Evolutionary conservation across 495 filamentous ascomycete genomes (phyloP).

Genomic region (Lasiosphaeris hirsuta): DNA sequence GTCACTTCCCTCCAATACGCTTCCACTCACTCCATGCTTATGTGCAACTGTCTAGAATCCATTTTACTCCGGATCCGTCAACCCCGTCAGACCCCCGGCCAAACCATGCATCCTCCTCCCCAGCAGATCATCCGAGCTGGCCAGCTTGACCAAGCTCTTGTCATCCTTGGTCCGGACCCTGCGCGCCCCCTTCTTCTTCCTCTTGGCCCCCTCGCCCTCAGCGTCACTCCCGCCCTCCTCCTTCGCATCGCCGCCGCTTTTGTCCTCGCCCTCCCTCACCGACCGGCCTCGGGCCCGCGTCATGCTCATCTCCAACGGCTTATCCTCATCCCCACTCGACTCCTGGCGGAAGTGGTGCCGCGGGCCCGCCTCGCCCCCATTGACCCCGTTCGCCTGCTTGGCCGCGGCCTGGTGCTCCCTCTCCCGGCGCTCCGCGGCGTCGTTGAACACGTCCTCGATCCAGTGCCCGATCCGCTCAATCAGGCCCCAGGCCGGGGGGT

Average conservation of each 20-base stretch:
- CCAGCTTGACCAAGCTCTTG: conserved; percentile 66
- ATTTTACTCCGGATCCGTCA: conserved; percentile 43
- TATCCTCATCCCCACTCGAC: conserved; percentile 76
- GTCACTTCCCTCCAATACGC: too few relatives aligned
- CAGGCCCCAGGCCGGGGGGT: conserved; percentile 80
- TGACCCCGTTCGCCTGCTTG: conserved; percentile 21
- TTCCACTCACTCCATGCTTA: background rate
- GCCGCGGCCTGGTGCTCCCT: conserved; percentile 20
- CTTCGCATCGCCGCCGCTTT: conserved; percentile 3
- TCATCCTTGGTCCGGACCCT: conserved; percentile 31
- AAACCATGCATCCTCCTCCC: conserved; percentile 82
- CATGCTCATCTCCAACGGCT: conserved; percentile 75
- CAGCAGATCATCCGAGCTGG: conserved; percentile 80
- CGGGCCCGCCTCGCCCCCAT: conserved; percentile 15
- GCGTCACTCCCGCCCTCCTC: conserved; percentile 3
- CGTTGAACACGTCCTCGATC: conserved; percentile 69
- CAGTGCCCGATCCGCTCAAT: conserved; percentile 71
- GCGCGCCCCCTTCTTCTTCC: conserved; percentile 32
- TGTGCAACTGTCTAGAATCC: background rate
- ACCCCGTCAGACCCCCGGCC: conserved; percentile 72
- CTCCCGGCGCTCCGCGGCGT: conserved; percentile 32
- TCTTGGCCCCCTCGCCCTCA: background rate
- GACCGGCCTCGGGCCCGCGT: conserved; percentile 32
- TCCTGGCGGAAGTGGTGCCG: conserved; percentile 49
- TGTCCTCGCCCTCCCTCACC: background rate